phyloP scores from a whole-genome alignment of 371 early-diverging fungal genomes.

The Mucor velutinosus region DNA sequence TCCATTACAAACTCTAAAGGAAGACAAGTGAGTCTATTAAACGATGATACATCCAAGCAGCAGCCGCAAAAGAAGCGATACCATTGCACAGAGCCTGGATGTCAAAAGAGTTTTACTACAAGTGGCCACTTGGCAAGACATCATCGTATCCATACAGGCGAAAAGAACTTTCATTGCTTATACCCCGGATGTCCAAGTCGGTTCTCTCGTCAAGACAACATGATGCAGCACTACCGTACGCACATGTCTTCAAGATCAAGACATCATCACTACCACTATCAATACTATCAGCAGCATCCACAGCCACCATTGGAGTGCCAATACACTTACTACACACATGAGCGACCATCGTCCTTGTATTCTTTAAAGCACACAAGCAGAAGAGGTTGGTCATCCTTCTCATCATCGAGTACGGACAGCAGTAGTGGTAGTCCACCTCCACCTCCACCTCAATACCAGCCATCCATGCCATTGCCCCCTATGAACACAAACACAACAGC shows the following conservation, averaged over 20 bases:
- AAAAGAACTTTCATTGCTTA: slow-evolving; percentile 85
- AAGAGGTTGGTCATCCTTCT: slow-evolving; percentile 5
- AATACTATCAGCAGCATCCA: slow-evolving; percentile 12
- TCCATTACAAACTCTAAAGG: slow-evolving; percentile 45
- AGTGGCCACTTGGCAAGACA: slow-evolving; percentile 89
- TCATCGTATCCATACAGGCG: slow-evolving; percentile 88
- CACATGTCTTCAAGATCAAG: slow-evolving; percentile 70
- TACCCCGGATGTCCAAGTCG: slow-evolving; percentile 77
- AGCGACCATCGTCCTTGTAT: neutral
- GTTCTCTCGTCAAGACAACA: slow-evolving; percentile 88
- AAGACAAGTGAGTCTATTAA: slow-evolving; percentile 43
- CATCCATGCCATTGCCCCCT: neutral
- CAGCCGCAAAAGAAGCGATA: slow-evolving; percentile 42
- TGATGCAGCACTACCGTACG: slow-evolving; percentile 88
- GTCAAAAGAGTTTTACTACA: slow-evolving; percentile 64
- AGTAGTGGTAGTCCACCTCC: slow-evolving; percentile 3
- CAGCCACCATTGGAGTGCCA: slow-evolving; percentile 13
- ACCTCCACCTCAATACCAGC: slow-evolving; percentile 2
- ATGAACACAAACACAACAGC: neutral
- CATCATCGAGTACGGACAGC: slow-evolving; percentile 4
- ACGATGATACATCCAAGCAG: slow-evolving; percentile 22
- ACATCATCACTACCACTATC: slow-evolving; percentile 33
- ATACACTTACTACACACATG: neutral
- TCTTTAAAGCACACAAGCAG: neutral
- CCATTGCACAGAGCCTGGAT: slow-evolving; percentile 52